Evolutionary conservation across 768 basidiomycete genomes (phyloP).

Genomic region (Naematelia encephala): DNA sequence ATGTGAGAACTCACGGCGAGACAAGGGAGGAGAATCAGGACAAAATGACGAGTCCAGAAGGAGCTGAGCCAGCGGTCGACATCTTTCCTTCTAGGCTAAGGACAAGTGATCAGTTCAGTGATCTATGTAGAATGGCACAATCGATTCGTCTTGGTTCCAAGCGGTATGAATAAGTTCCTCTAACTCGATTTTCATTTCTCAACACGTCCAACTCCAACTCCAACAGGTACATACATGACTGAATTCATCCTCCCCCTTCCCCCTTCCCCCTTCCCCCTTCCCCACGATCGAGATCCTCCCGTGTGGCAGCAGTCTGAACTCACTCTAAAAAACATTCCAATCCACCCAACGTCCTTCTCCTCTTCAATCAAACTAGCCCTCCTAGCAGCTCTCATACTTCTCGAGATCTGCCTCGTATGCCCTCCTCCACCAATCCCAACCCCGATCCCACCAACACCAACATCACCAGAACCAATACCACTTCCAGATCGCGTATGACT

Average conservation of each 20-base stretch:
- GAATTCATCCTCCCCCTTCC: too few species aligned
- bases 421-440: background rate
- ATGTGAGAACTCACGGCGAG: slow-evolving; percentile 44
- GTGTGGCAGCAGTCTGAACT: too few species aligned
- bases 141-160: slow-evolving; percentile 8
- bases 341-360: slow-evolving; percentile 23
- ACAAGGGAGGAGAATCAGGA: slow-evolving; percentile 52
- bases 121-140: too few species aligned
- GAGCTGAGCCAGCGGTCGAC: slow-evolving; percentile 51
- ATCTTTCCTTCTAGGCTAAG: slow-evolving; percentile 44
- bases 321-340: slow-evolving; percentile 35
- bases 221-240: too few species aligned
- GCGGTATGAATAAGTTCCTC: too few species aligned
- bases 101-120: slow-evolving; percentile 5
- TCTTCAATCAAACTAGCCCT: slow-evolving; percentile 20
- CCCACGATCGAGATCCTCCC: too few species aligned
- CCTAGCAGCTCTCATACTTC: slow-evolving; percentile 5
- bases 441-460: too few species aligned
- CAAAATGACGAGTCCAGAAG: slow-evolving; percentile 53
- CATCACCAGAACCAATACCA: too few species aligned
- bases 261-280: too few species aligned
- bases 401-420: background rate
- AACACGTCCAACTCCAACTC: too few species aligned
- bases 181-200: too few species aligned
- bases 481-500: too few species aligned